Conservation (phyloP, 73 alveolate species). For the Paramecium pentaurelia region DNA sequence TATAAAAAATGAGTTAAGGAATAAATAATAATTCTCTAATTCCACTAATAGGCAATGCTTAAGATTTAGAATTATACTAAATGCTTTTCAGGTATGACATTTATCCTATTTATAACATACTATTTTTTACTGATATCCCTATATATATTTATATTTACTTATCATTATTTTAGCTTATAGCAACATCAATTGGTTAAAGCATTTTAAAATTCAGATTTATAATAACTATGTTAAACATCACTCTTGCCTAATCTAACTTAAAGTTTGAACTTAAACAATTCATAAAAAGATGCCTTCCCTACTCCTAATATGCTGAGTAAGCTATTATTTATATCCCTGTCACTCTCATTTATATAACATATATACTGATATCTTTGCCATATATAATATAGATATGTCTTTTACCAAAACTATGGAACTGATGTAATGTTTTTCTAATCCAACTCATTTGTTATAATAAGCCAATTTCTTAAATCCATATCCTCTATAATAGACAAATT, state of each 20-base stretch:
- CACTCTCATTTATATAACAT: background rate
- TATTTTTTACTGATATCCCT: background rate
- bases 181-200: background rate
- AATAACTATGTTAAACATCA: background rate
- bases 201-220: background rate
- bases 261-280: background rate
- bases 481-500: background rate
- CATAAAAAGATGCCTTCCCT: background rate
- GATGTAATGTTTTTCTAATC: background rate
- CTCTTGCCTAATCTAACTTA: background rate
- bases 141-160: background rate
- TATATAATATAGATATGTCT: background rate
- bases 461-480: background rate
- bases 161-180: background rate
- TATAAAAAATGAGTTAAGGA: background rate
- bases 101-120: background rate
- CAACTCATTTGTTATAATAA: background rate
- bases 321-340: background rate
- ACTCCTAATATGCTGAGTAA: background rate
- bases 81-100: background rate
- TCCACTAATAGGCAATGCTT: background rate
- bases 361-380: background rate
- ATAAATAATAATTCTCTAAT: background rate
- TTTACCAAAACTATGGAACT: background rate
- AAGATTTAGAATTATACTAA: background rate